phyloP scores from a whole-genome alignment of 2,329 filamentous ascomycete genomes.

The Aspergillus flavus region DNA sequence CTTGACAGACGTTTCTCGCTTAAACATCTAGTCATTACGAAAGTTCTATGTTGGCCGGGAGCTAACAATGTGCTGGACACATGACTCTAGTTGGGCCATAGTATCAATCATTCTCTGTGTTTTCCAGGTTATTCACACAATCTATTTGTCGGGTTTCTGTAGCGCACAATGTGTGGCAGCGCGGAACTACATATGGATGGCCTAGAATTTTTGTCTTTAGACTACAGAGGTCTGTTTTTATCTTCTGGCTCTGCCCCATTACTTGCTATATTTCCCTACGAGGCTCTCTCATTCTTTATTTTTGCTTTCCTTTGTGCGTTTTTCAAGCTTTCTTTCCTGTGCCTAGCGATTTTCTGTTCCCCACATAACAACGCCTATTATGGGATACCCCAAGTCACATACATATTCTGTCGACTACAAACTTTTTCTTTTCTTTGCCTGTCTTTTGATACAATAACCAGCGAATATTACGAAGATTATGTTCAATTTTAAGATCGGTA shows the following conservation, averaged over 20 bases:
- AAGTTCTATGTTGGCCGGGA: conserved; percentile 11
- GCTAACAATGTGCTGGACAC: conserved; percentile 27
- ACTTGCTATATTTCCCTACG: background rate
- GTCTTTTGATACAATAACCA: background rate
- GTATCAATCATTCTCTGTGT: conserved; percentile 4
- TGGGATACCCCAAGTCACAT: conserved; percentile 36
- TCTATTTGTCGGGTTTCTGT: conserved; percentile 11
- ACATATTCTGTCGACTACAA: conserved; percentile 13
- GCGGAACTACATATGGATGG: background rate
- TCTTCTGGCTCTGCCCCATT: conserved; percentile 8
- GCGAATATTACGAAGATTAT: conserved; percentile 13
- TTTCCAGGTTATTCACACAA: conserved; percentile 8
- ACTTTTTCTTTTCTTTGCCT: background rate
- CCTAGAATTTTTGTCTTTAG: background rate
- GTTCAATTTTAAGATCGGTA: conserved; percentile 12
- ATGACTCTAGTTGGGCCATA: conserved; percentile 14
- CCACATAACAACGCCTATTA: conserved; percentile 7
- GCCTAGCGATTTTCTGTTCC: conserved; percentile 1
- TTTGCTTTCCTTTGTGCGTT: conserved; percentile 19
- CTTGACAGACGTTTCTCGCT: background rate
- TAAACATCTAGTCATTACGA: background rate
- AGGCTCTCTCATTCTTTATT: conserved; percentile 11
- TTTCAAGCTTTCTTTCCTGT: conserved; percentile 9
- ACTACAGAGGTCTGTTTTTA: conserved; percentile 7
- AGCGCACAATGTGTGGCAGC: background rate